Evolutionary conservation across 768 basidiomycete genomes (phyloP), one percentile per base, ranked within the genome.

Genomic region (Cyclocybe cylindracea): DNA sequence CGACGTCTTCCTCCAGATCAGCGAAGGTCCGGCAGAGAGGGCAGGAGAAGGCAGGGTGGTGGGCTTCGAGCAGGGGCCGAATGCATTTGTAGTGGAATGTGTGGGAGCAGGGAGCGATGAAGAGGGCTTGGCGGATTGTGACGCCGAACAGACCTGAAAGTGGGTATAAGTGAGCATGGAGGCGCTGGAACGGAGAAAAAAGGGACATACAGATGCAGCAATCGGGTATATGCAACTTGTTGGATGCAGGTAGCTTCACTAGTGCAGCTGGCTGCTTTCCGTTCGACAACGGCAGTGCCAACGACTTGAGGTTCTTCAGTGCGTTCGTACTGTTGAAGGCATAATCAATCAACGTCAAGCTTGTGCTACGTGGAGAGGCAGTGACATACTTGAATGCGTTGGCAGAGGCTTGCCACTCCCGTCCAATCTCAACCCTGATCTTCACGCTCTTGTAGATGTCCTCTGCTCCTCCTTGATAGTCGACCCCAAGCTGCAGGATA

Each of bases 31-130:
- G 79, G 68, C 96, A 99, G 6, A 99, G 81, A 0, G 96, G 96
- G 63, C 96, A 99, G 10, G 85, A 90, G 73, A 98, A 99, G 5
- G 91, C 89, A 0, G 95, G 92, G 60, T 94, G 85, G 69, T 98
- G 93, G n/a, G 80, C 71, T 58, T 91, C 82, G 39, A 98, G 78
- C 9, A 98, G 78, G 1, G 95, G 96, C 0, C 94, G 83, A 53
- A 99, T 94, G 68, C 96, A 98, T 70, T 98, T 98, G 82, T 91
- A 94, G 73, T 94, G 92, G 76, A 91, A 93, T 0, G 94, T 87
- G 68, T 99, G 96, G 1, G 92, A 94, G 71, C 96, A 99, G 0
- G 96, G 96, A 29, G 96, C 94, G 65, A 99, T 95, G 76, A 99
- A 98, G 43, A 98, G 83, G 0, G 94, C 90, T 70, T 99, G 96